Percentiles rank a stretch among this genome's conserved stretches.
These are phyloP conservation scores for Debaryomyces udenii DNA, from an alignment of 1,139 yeast species.

Conservation along the genomic window DNA sequence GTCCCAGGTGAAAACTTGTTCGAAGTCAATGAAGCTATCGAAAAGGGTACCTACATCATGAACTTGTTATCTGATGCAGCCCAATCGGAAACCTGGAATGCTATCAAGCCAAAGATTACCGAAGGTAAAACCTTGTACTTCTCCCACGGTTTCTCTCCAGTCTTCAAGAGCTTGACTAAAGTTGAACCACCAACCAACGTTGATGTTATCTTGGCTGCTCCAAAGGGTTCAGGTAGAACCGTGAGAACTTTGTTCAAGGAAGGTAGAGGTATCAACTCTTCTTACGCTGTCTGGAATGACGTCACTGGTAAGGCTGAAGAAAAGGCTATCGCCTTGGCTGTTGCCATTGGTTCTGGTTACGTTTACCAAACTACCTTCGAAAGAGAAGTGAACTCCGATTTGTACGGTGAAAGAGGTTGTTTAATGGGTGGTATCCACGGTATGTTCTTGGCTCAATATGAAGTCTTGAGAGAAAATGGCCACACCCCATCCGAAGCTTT, in stretches of 20 bases:
- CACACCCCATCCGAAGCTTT: conserved; percentile 99
- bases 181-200: conserved; percentile 94
- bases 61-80: conserved; percentile 99
- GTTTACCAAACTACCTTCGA: conserved; percentile 99
- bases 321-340: conserved; percentile 97
- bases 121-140: conserved; percentile 98
- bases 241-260: conserved; percentile 99
- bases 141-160: conserved; percentile 99
- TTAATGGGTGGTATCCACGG: conserved; percentile 99
- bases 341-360: conserved; percentile 99
- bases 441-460: conserved; percentile 99
- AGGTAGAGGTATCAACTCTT: conserved; percentile 99
- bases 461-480: conserved; percentile 98
- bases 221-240: conserved; percentile 99
- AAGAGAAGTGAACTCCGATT: conserved; percentile 98
- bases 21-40: conserved; percentile 90
- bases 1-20: conserved; percentile 98
- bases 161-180: conserved; percentile 94
- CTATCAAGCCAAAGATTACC: conserved; percentile 87
- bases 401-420: conserved; percentile 99
- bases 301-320: conserved; percentile 99
- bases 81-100: conserved; percentile 96
- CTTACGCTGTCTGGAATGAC: conserved; percentile 99
- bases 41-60: conserved; percentile 92
- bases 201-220: conserved; percentile 98